Evolutionary conservation across 306 rosid species (phyloP).

Genomic region (Sicyos baderoa): DNA sequence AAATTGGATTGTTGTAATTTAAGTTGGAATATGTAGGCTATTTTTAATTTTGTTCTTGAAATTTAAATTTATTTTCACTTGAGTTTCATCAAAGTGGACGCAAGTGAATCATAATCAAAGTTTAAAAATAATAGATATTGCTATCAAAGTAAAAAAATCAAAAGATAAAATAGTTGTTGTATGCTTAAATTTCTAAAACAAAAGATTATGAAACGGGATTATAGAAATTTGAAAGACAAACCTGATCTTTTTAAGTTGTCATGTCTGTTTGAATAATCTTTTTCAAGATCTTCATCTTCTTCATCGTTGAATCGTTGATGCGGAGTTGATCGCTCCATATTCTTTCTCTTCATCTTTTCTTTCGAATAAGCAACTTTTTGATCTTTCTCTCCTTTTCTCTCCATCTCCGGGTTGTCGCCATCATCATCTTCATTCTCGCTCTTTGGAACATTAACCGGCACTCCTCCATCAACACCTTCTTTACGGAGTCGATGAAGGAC

Average conservation of each 20-base stretch:
- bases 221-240: background rate
- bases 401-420: slow-evolving; percentile 29
- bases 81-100: too few species aligned
- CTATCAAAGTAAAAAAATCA: too few species aligned
- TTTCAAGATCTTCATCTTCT: background rate
- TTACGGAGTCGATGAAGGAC: background rate
- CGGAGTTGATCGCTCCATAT: background rate
- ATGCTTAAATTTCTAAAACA: too few species aligned
- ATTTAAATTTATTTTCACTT: too few species aligned
- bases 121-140: too few species aligned
- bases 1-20: background rate
- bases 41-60: too few species aligned
- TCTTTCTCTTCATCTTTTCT: background rate
- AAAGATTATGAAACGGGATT: too few species aligned
- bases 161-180: too few species aligned
- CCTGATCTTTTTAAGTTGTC: background rate
- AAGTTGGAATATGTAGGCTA: background rate
- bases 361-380: background rate
- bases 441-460: slow-evolving; percentile 20
- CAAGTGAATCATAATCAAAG: too few species aligned
- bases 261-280: background rate
- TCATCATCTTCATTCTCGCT: slow-evolving; percentile 47
- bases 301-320: slow-evolving; percentile 2
- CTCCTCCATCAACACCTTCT: background rate
- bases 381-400: background rate